These are phyloP conservation scores for Colletotrichum cereale DNA, from an alignment of 2,329 filamentous ascomycete genomes.

Conservation along the genomic window DNA sequence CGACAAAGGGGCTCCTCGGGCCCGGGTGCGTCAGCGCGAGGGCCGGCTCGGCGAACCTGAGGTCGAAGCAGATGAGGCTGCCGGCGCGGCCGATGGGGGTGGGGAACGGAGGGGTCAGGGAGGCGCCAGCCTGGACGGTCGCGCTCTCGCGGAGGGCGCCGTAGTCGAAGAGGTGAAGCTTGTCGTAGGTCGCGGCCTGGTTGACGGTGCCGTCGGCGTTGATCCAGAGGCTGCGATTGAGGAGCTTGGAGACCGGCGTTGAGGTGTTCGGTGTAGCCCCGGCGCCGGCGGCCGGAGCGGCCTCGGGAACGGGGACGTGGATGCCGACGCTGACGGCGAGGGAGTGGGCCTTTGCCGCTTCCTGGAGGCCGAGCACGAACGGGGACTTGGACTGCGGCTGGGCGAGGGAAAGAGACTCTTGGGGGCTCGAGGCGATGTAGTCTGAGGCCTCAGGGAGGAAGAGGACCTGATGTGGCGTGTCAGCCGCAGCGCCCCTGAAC, in stretches of 20 bases:
- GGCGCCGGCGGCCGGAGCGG: slow-evolving; percentile 45
- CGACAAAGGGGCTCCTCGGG: slow-evolving; percentile 45
- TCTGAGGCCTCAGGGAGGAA: slow-evolving; percentile 95
- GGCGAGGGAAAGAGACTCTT: slow-evolving; percentile 79
- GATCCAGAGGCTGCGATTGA: slow-evolving; percentile 68
- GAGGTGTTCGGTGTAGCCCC: slow-evolving; percentile 28
- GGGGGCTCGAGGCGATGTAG: slow-evolving; percentile 80
- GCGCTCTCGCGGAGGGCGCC: slow-evolving; percentile 61
- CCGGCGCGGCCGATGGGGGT: slow-evolving; percentile 82
- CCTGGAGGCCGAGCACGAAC: slow-evolving; percentile 82
- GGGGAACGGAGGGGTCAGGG: slow-evolving; percentile 77
- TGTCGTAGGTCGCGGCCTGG: slow-evolving; percentile 75
- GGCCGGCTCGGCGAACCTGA: slow-evolving; percentile 84
- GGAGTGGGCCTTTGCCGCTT: slow-evolving; percentile 71
- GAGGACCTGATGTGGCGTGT: slow-evolving; percentile 66
- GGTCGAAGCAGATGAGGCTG: slow-evolving; percentile 88
- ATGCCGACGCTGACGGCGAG: slow-evolving; percentile 89
- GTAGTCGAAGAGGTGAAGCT: slow-evolving; percentile 90
- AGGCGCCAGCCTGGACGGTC: slow-evolving; percentile 75
- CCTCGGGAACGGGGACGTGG: slow-evolving; percentile 75
- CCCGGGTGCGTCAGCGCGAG: slow-evolving; percentile 69
- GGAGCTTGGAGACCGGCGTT: slow-evolving; percentile 52
- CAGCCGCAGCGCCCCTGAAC: background rate
- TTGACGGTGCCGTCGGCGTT: slow-evolving; percentile 56
- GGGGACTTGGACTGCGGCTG: slow-evolving; percentile 73